A percentile compares a stretch with the other conserved stretches of the same genome.
These are phyloP conservation scores for Silene conica DNA, from an alignment of 148 eudicot species.

Conservation along the genomic window DNA sequence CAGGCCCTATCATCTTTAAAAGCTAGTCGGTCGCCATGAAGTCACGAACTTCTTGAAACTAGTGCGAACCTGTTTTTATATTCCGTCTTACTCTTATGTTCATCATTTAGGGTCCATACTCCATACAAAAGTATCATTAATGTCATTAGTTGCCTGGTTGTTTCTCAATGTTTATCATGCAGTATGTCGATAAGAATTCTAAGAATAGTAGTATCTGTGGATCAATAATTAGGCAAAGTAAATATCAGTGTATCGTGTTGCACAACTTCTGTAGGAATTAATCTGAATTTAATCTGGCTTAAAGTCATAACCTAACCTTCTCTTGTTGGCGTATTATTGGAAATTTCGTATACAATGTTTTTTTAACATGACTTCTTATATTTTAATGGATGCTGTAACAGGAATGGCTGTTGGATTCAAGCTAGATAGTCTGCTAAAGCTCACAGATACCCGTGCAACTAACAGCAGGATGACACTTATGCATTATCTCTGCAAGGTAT, in stretches of 20 bases:
- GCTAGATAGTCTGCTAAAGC: conserved; percentile 89
- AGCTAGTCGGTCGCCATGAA: too few relatives aligned
- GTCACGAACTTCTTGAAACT: background rate
- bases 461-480: conserved; percentile 88
- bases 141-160: background rate
- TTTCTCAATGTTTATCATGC: background rate
- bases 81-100: background rate
- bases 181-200: background rate
- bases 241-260: background rate
- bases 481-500: conserved; percentile 97
- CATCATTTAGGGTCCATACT: background rate
- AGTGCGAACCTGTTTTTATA: background rate
- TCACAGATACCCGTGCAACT: conserved; percentile 90
- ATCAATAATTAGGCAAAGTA: background rate
- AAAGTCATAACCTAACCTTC: background rate
- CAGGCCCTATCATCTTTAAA: too few relatives aligned
- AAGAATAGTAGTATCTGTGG: background rate
- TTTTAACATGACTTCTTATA: background rate
- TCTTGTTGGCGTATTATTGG: background rate
- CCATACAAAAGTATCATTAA: background rate
- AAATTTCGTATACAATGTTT: background rate
- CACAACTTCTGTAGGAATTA: background rate
- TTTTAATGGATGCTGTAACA: conserved; percentile 21
- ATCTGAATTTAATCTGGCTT: background rate
- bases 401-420: conserved; percentile 90